phyloP scores from a whole-genome alignment of 768 basidiomycete genomes.

The Lactifluus rugatus region DNA sequence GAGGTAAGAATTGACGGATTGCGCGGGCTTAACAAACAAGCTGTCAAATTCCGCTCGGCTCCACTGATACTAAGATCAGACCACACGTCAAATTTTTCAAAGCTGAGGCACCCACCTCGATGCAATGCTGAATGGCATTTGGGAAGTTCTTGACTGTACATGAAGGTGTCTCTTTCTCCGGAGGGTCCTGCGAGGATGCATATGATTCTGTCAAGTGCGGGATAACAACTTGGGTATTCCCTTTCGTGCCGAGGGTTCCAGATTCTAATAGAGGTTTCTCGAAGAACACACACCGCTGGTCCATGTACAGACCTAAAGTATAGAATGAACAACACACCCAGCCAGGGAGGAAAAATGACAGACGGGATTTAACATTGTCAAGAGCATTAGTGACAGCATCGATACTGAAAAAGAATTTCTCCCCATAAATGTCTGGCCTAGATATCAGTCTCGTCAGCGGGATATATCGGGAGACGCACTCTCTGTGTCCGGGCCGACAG shows the following conservation, averaged over 20 bases:
- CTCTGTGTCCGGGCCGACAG: constrained; percentile 88
- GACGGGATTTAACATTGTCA: constrained; percentile 94
- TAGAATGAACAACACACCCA: constrained; percentile 1
- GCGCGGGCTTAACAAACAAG: constrained; percentile 87
- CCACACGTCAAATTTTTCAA: background rate
- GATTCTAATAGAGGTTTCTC: constrained; percentile 94
- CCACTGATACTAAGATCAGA: constrained; percentile 49
- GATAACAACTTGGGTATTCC: constrained; percentile 91
- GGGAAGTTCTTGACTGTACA: constrained; percentile 99
- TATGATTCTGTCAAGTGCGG: constrained; percentile 95
- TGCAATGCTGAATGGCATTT: constrained; percentile 94
- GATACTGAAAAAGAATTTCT: constrained; percentile 76
- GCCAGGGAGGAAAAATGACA: constrained; percentile 25
- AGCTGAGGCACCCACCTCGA: constrained; percentile 55
- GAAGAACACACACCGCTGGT: constrained; percentile 94
- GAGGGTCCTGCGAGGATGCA: constrained; percentile 95
- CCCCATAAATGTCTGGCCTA: constrained; percentile 70
- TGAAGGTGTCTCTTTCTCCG: constrained; percentile 92
- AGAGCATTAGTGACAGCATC: constrained; percentile 96
- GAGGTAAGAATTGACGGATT: constrained; percentile 92
- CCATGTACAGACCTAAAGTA: constrained; percentile 84
- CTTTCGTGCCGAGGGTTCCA: constrained; percentile 96
- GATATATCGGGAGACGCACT: constrained; percentile 39
- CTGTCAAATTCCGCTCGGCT: constrained; percentile 86
- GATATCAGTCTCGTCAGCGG: constrained; percentile 14